Conservation (phyloP, 225 moss, liverwort and hornwort species). For the Anthoceros angustus region DNA sequence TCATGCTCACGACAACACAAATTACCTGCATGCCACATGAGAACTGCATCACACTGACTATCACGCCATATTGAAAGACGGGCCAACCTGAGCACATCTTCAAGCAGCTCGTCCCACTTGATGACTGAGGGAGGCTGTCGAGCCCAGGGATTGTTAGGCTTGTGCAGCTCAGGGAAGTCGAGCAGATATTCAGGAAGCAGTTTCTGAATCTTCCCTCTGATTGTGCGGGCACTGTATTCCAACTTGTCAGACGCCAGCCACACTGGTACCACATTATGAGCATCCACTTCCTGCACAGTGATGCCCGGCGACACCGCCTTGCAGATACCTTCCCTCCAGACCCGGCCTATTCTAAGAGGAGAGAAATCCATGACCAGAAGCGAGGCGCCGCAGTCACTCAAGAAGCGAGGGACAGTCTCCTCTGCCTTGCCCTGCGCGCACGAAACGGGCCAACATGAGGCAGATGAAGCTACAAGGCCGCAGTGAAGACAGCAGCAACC, state of each 20-base stretch:
- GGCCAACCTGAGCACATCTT: slow-evolving; percentile 51
- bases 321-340: slow-evolving; percentile 59
- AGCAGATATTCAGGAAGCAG: slow-evolving; percentile 60
- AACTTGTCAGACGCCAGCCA: slow-evolving; percentile 75
- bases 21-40: too few species aligned
- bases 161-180: slow-evolving; percentile 53
- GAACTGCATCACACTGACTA: neutral
- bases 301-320: slow-evolving; percentile 29
- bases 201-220: slow-evolving; percentile 63
- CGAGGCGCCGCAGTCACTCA: slow-evolving; percentile 43
- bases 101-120: slow-evolving; percentile 54
- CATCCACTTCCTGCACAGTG: slow-evolving; percentile 67
- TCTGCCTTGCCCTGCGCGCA: slow-evolving; percentile 58
- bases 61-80: neutral
- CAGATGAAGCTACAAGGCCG: too few species aligned
- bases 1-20: too few species aligned
- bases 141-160: slow-evolving; percentile 40
- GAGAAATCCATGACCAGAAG: slow-evolving; percentile 78
- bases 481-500: too few species aligned
- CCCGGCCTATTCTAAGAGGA: slow-evolving; percentile 67
- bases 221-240: slow-evolving; percentile 93
- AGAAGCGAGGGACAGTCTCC: slow-evolving; percentile 63
- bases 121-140: slow-evolving; percentile 31
- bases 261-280: slow-evolving; percentile 90
- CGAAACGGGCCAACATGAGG: neutral